Evolutionary conservation across 352 stramenopile species (phyloP), one percentile per base, ranked within the genome.

Genomic region (Phytophthora multivora): DNA sequence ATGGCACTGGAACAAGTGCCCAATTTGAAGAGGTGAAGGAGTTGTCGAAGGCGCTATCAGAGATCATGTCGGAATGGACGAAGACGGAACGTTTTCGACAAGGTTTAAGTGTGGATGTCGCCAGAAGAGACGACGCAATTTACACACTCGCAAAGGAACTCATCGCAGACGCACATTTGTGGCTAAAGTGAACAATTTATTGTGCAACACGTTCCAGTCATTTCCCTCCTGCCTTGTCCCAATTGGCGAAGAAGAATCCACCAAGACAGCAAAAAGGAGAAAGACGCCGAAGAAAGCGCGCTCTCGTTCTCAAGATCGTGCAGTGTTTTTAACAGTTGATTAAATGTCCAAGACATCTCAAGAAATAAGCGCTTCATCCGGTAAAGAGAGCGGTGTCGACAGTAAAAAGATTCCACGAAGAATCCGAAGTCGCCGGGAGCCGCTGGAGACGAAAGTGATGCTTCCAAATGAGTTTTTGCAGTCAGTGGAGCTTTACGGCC

Each of bases 401-500:
- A 16, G n/a, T 15, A 26, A 4, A 21, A 31, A 18, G 25, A 19
- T 23, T 36, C 25, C 23, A 40, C 39, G 28, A 23, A 16, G 56
- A 13, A 15, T 38, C 19, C 52, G 51, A 18, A 68, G 52, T 38
- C 51, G 45, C 18, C 18, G 4, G 12, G 52, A 68, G 15, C 30
- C 58, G 38, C 13, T 68, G 45, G 45, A 48, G 1, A 63, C 19
- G 8, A 51, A 15, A 31, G 52, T 68, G 12, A 58, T 68, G 52
- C 19, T 43, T 11, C n/a, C 38, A 0, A 38, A 63, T 9, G 19
- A 63, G 1, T 63, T 63, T 26, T 23, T 42, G 28, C 38, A 21
- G n/a, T 33, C 21, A 16, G 45, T 68, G 42, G 9, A 48, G 23
- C 30, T 51, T n/a, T 63, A 30, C 41, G 51, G 45, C 2, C 51